Base-by-base conservation (phyloP, 805 yeast species). In the Scheffersomyces ergatensis region DNA sequence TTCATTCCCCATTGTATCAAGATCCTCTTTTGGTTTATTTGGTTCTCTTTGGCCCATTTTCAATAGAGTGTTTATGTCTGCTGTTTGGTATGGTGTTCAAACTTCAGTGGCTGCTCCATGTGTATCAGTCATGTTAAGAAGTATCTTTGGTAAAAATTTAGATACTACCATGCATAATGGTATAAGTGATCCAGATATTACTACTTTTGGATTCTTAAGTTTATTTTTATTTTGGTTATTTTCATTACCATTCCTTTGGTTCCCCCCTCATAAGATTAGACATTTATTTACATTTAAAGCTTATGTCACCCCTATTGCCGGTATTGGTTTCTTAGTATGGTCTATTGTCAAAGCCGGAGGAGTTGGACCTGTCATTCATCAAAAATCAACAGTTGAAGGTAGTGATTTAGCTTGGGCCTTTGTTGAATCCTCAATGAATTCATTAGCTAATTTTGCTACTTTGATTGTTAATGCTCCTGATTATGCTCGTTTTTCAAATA, bases 31-130 rank as follows among this genome's bases (percentile, higher is more conserved):
- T 65, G 97, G 97, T 45, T 77, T 86, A 9, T 86, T 81, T 70
- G 95, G 95, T 38, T 83, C 89, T 0, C 67, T 84, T 43, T 89
- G 95, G 96, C 96, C 95, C 4, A 82, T 89, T 34, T 54, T 89
- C 38, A 89, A 89, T 64, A 78, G 97, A 65, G 92, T 87, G 29
- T 90, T 85, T 9, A 84, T 89, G 88, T 85, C 89, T 24, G 75
- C 80, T 49, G 80, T 89, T 37, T 89, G 97, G 97, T 88, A 83
- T 55, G 81, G 93, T 21, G 93, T 87, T 21, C 96, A 89, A 57
- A 74, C 85, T 17, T 84, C 89, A 74, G 76, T 90, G 42, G 93
- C 95, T 40, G 95, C 92, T 24, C 78, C 88, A 46, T 85, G 95
- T 66, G 80, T 89, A 13, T 57, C 82, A 45, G 64, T 86, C 39